Evolutionary conservation across 148 eudicot species (phyloP), one percentile per base, ranked within the genome.

Genomic region (Cornus controversa): DNA sequence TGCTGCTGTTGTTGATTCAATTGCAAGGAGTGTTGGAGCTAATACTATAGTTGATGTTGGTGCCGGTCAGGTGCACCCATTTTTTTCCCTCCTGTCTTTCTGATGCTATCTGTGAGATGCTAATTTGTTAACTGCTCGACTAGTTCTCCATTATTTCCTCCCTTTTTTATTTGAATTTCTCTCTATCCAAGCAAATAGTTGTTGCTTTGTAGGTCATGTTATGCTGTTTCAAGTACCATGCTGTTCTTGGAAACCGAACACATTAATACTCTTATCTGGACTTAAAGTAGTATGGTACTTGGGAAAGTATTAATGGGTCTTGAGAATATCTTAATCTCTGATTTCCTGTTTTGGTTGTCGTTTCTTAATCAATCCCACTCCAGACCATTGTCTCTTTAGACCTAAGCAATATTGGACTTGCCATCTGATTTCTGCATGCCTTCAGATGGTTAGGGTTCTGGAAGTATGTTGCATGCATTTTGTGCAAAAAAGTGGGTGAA

Each of bases 1-100:
- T 76, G 89, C 96, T 77, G 90, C 93, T 36, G 84, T 95, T 81
- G 82, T 93, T 68, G 81, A 78, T 79, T 87, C 84, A 23, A 75
- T 90, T 74, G 91, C 92, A 63, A 87, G 77, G 76, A 80, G 73
- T 72, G 84, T 75, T 76, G 89, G 86, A 76, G 89, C 89, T 80
- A 74, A 84, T 76, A 87, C 90, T 34, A 79, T 95, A 29, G 88
- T 92, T 27, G 98, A 95, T 77, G 96, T 95, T 81, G 98, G 98
- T 79, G 90, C 98, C 75, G 98, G 98, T 81, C 98, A 93, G 96
- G 98, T 94, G 78, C 69, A 27, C 64, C 50, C 75, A 10, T 64
- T 75, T 75, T 66, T 75, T 71, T 58, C 40, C 10, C 34, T 62
- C 5, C 34, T 66, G 40, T 64, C 45, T 50, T 29, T 40, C 40